Base-by-base conservation (phyloP, 2,329 filamentous ascomycete species). In the Thelonectria blattea region DNA sequence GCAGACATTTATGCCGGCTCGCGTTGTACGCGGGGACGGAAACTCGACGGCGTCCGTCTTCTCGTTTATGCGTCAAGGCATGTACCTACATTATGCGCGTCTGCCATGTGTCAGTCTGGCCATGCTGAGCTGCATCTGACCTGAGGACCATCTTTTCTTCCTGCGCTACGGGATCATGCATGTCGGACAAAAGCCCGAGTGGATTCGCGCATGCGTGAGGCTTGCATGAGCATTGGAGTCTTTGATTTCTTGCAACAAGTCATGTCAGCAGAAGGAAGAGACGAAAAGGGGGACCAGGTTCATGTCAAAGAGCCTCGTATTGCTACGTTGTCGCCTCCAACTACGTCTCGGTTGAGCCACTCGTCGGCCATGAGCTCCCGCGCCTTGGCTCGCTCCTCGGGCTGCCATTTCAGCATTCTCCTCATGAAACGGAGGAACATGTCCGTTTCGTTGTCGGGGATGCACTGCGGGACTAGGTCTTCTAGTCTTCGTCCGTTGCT, bases 361-460 rank as follows among this genome's bases (percentile, higher is more conserved):
- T 68, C 66, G 41, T 71, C 69, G 32, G 62, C 47, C 49, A 64
- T 58, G 34, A 71, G 59, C 53, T 71, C 69, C 32, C 46, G 39
- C 3, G 69, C 68, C 18, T 65, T 70, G 41, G 64, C 61, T n/a
- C 69, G 61, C 20, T 67, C 64, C 43, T 71, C 68, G 12, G 69
- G 69, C 20, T 63, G 45, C 69, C 69, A 71, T 27, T 56, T 62
- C 6, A 71, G 55, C 69, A 71, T 69, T 42, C 60, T 64, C 56
- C 56, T 65, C 58, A 68, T 66, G 49, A 71, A 71, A 39, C 60
- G 53, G 43, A 71, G 52, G 41, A 61, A 64, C 7, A 52, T 42
- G 18, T 55, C 58, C 24, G 34, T 58, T 45, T 70, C 62, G n/a
- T 66, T 55, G 14, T 61, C 61, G 15, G 53, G 48, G 46, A 66